Conservation (phyloP, 768 basidiomycete genomes). For the Lentinula boryana region DNA sequence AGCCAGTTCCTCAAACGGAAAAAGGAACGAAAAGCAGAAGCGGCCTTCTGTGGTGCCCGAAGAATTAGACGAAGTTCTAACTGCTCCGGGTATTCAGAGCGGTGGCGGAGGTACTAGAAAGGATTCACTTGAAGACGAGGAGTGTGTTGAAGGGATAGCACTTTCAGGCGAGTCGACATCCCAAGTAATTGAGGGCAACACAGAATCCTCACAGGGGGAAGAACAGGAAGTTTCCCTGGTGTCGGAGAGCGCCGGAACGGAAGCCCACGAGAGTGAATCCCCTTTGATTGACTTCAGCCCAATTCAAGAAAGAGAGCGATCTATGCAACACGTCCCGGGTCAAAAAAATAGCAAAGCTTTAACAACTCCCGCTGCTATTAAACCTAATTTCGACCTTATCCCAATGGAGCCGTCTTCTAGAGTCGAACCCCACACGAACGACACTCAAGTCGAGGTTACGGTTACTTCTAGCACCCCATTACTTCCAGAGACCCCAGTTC, state of each 20-base stretch:
- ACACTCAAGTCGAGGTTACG: not conserved
- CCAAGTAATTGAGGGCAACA: not conserved
- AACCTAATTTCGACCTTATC: not conserved
- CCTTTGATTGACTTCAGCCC: not conserved
- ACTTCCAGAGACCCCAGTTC: not conserved
- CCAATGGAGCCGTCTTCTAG: not conserved
- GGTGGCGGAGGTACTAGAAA: no score
- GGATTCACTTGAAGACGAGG: not conserved
- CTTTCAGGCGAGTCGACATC: not conserved
- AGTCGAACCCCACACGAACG: not conserved
- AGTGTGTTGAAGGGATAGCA: not conserved
- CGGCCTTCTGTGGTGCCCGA: constrained; percentile 3
- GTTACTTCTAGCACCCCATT: not conserved
- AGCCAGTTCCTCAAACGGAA: not conserved
- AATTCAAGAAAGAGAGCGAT: not conserved
- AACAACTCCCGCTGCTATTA: not conserved
- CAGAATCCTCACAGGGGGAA: not conserved
- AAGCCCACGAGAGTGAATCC: not conserved
- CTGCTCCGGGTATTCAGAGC: no score
- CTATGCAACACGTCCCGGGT: not conserved
- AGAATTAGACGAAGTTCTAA: not conserved
- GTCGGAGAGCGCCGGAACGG: not conserved
- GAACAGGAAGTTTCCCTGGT: not conserved
- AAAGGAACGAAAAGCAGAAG: not conserved
- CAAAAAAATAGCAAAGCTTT: not conserved